These are phyloP conservation scores for Cladosporium austrohemisphaericum DNA, from an alignment of 2,329 filamentous ascomycete genomes.

Conservation along the genomic window DNA sequence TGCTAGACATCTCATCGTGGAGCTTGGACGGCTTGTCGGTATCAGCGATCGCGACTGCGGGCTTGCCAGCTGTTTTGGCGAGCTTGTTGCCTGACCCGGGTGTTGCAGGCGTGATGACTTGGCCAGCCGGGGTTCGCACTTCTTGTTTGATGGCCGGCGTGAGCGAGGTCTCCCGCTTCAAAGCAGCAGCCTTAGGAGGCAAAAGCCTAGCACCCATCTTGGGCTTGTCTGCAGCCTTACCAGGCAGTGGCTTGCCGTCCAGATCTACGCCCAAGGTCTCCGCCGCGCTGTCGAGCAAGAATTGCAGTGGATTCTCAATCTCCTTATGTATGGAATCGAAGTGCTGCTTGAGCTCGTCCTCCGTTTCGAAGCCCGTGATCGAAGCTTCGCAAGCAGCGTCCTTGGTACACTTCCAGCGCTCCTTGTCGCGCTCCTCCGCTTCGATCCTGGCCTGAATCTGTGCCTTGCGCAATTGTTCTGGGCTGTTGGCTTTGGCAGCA, in stretches of 20 bases:
- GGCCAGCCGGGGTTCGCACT: slow-evolving; percentile 24
- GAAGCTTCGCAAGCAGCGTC: slow-evolving; percentile 50
- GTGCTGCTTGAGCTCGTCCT: slow-evolving; percentile 54
- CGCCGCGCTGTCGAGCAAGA: slow-evolving; percentile 51
- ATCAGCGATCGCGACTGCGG: slow-evolving; percentile 18
- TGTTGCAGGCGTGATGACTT: slow-evolving; percentile 19
- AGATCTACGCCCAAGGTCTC: slow-evolving; percentile 48
- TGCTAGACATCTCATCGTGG: slow-evolving; percentile 28
- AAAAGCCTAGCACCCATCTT: slow-evolving; percentile 23
- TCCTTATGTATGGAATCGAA: slow-evolving; percentile 50
- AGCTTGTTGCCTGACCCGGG: slow-evolving; percentile 19
- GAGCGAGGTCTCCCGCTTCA: slow-evolving; percentile 31
- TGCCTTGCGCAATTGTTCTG: slow-evolving; percentile 45
- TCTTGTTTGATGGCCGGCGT: slow-evolving; percentile 18
- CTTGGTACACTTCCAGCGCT: slow-evolving; percentile 52
- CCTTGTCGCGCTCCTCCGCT: slow-evolving; percentile 40
- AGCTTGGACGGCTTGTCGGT: slow-evolving; percentile 28
- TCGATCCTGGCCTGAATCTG: slow-evolving; percentile 37
- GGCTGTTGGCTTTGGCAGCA: slow-evolving; percentile 36
- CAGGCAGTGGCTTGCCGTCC: slow-evolving; percentile 34
- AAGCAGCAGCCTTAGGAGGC: slow-evolving; percentile 18
- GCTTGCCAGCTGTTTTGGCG: slow-evolving; percentile 19
- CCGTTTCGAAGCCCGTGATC: slow-evolving; percentile 52
- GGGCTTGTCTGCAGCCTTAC: slow-evolving; percentile 16
- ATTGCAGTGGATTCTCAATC: slow-evolving; percentile 55